Conservation (phyloP, 495 filamentous ascomycete species). For the Aspergillus sclerotioniger region DNA sequence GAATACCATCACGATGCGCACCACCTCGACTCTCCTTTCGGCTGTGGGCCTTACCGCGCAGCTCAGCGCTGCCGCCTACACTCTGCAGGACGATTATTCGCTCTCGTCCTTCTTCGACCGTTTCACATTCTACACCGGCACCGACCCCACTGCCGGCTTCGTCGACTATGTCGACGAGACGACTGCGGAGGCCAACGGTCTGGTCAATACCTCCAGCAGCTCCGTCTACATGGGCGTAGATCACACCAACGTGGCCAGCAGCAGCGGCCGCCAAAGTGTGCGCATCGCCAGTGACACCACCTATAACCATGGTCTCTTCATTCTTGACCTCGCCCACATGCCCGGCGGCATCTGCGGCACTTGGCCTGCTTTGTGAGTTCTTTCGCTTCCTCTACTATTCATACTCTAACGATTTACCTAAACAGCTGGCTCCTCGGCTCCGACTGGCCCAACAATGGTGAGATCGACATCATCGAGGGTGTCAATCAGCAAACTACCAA, state of each 20-base stretch:
- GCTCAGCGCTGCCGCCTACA: constrained; percentile 46
- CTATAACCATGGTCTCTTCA: constrained; percentile 58
- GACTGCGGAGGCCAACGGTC: constrained; percentile 49
- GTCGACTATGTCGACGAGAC: constrained; percentile 58
- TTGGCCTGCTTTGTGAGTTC: constrained; percentile 61
- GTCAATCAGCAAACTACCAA: constrained; percentile 57
- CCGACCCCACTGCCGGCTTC: constrained; percentile 68
- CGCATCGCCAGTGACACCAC: constrained; percentile 52
- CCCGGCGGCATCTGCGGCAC: constrained; percentile 54
- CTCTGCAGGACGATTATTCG: constrained; percentile 46
- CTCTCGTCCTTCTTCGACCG: constrained; percentile 51
- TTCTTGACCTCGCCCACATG: constrained; percentile 60
- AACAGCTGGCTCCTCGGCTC: constrained; percentile 50
- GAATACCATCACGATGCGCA: constrained; percentile 33
- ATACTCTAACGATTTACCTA: not conserved
- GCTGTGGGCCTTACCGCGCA: constrained; percentile 39
- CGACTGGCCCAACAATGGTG: constrained; percentile 67
- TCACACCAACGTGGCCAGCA: constrained; percentile 23
- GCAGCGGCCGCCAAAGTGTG: constrained; percentile 55
- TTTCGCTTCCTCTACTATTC: constrained; percentile 15
- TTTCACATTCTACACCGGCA: constrained; percentile 47
- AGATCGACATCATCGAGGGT: constrained; percentile 75
- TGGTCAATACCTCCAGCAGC: constrained; percentile 51
- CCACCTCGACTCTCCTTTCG: constrained; percentile 39
- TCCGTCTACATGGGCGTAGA: constrained; percentile 47